Conservation (phyloP, 2,329 filamentous ascomycete species). For the Aspergillus hortae region DNA sequence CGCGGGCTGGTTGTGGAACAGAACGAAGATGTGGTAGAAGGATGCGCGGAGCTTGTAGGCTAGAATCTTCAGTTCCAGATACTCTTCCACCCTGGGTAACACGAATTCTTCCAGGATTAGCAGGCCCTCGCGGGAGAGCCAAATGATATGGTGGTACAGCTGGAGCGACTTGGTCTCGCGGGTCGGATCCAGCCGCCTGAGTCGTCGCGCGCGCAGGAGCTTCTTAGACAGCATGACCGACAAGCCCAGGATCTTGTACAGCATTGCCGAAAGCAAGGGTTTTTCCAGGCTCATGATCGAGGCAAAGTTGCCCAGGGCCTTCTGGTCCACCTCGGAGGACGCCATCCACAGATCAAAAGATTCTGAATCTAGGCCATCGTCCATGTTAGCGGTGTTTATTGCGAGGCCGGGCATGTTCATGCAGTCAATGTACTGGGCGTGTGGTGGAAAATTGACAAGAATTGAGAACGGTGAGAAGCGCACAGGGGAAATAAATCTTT, state of each 20-base stretch:
- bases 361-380: conserved; percentile 27
- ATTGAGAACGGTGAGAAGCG: neutral
- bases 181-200: conserved; percentile 76
- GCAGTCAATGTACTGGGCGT: neutral
- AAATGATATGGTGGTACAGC: conserved; percentile 87
- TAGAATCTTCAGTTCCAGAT: conserved; percentile 80
- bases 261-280: conserved; percentile 67
- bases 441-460: neutral
- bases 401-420: conserved; percentile 2
- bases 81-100: conserved; percentile 75
- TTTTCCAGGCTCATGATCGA: conserved; percentile 74
- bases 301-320: conserved; percentile 88
- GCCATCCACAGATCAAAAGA: conserved; percentile 65
- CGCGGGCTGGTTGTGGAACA: conserved; percentile 88
- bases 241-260: conserved; percentile 88
- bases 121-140: conserved; percentile 88
- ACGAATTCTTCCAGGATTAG: conserved; percentile 83
- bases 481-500: neutral
- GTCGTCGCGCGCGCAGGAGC: conserved; percentile 75
- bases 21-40: conserved; percentile 93
- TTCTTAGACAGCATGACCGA: conserved; percentile 84
- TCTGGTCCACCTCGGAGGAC: conserved; percentile 95
- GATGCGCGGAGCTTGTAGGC: conserved; percentile 88
- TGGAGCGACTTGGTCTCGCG: conserved; percentile 75
- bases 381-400: conserved; percentile 27